phyloP scores from a whole-genome alignment of 805 yeast species.

The Candida ponderosae region DNA sequence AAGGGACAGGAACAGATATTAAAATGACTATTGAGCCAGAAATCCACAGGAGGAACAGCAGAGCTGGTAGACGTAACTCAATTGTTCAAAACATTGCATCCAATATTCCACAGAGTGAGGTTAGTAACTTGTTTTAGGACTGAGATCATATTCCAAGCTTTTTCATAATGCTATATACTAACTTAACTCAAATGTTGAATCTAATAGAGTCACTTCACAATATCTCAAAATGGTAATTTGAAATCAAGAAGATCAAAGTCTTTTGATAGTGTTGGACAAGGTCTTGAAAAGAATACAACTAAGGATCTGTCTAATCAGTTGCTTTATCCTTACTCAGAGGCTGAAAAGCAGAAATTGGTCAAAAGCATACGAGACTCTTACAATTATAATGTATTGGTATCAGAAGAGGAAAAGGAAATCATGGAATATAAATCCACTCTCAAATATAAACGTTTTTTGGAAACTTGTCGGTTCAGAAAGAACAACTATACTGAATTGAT shows the following conservation, averaged over 20 bases:
- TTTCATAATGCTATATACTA: neutral
- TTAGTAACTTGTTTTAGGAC: slow-evolving; percentile 10
- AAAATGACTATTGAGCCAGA: slow-evolving; percentile 12
- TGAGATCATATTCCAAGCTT: neutral
- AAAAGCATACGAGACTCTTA: slow-evolving; percentile 28
- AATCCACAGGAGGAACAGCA: slow-evolving; percentile 10
- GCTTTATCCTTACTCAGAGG: slow-evolving; percentile 20
- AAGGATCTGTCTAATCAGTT: neutral
- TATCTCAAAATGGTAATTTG: neutral
- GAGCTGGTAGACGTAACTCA: slow-evolving; percentile 47
- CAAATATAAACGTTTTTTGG: slow-evolving; percentile 22
- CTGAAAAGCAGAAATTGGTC: slow-evolving; percentile 29
- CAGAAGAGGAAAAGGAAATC: slow-evolving; percentile 30
- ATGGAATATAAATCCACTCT: slow-evolving; percentile 29
- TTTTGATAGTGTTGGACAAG: neutral
- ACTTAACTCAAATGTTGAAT: no score
- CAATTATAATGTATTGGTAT: slow-evolving; percentile 33
- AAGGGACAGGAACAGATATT: no score
- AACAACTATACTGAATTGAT: slow-evolving; percentile 29
- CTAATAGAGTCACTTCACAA: slow-evolving; percentile 1
- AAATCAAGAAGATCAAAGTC: neutral
- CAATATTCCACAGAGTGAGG: slow-evolving; percentile 36
- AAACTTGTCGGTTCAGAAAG: slow-evolving; percentile 23
- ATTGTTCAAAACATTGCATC: slow-evolving; percentile 56
- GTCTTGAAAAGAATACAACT: neutral